These are phyloP conservation scores for Raddia guianensis DNA, from an alignment of 176 grass and related monocot genomes.

Conservation along the genomic window DNA sequence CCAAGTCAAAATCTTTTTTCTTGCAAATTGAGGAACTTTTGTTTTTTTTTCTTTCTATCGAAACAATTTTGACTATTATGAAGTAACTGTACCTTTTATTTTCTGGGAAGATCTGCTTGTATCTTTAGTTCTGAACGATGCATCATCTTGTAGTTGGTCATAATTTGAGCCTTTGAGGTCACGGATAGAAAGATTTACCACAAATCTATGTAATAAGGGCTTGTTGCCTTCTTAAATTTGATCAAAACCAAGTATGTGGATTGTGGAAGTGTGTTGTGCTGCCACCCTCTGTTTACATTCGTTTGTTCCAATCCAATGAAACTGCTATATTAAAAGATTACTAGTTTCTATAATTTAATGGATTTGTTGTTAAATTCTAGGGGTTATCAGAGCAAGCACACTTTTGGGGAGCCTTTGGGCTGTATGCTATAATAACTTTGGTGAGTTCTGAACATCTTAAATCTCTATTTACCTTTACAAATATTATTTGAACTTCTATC, in stretches of 20 bases:
- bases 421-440: constrained; percentile 81
- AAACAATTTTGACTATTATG: neutral
- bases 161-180: neutral
- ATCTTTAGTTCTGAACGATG: neutral
- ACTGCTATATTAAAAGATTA: neutral
- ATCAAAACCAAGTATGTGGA: neutral
- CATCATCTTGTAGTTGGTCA: neutral
- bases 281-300: neutral
- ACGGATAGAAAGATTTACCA: neutral
- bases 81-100: neutral
- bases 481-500: neutral
- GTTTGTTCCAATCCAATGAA: constrained; percentile 6
- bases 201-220: constrained; percentile 11
- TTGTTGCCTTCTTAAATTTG: constrained; percentile 5
- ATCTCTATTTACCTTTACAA: constrained; percentile 10
- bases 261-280: neutral
- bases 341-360: constrained; percentile 33
- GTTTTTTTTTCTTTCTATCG: neutral
- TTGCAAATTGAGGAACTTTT: neutral
- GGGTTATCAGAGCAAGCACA: constrained; percentile 65
- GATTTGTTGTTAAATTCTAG: constrained; percentile 44
- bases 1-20: neutral
- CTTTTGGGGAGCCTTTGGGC: constrained; percentile 94
- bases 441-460: constrained; percentile 57
- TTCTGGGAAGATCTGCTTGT: neutral